Conservation (phyloP, 2,329 filamentous ascomycete genomes). For the Alternaria novae-zelandiae region DNA sequence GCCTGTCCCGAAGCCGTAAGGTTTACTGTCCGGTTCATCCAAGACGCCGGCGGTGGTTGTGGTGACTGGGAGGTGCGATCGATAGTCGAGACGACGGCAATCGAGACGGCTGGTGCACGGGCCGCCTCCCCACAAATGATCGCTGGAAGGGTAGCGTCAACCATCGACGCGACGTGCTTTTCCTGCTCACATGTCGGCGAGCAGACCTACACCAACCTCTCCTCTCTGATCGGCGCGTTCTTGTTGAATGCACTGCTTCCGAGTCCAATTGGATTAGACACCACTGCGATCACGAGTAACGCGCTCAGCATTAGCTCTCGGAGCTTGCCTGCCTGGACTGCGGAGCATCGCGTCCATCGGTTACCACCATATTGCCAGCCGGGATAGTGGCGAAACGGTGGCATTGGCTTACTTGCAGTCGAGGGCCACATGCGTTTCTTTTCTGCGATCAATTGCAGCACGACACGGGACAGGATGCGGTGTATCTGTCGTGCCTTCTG, state of each 20-base stretch:
- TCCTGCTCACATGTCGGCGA: slow-evolving; percentile 4
- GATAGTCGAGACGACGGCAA: slow-evolving; percentile 3
- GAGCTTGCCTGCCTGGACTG: not conserved
- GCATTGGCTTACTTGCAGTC: not conserved
- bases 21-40: not conserved
- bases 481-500: not conserved
- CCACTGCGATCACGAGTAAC: not conserved
- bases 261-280: not conserved
- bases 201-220: not conserved
- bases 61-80: not conserved
- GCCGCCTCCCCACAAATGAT: not conserved
- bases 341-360: not conserved
- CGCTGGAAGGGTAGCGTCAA: not conserved
- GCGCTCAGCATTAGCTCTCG: not conserved
- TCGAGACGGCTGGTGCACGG: not conserved
- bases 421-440: not conserved
- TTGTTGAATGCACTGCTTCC: not conserved
- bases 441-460: not conserved
- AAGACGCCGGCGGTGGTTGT: not conserved
- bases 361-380: not conserved
- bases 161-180: slow-evolving; percentile 5
- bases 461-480: not conserved
- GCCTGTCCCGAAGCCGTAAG: slow-evolving; percentile 10
- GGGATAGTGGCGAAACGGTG: not conserved
- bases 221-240: not conserved